Base-by-base conservation (phyloP, 2,329 filamentous ascomycete genomes). In the Fusarium sp. region DNA sequence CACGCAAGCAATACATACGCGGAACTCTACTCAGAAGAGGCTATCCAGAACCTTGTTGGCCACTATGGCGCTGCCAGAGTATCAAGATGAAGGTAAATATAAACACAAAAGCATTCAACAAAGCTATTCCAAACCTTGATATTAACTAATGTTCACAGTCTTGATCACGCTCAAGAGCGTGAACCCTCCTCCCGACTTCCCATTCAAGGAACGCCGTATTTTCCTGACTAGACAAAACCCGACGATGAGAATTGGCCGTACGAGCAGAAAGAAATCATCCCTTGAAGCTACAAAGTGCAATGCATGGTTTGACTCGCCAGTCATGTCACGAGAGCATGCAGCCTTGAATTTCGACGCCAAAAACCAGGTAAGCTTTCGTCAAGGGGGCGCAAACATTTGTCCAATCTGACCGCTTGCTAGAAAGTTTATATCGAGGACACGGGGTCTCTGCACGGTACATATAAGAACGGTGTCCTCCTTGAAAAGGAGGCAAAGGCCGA, bases 321-420 rank as follows among this genome's bases (percentile, higher is more conserved):
- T 93, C 37, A 91, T 94, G 83, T 93, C 91, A 25, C 84, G 91
- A 46, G 77, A 87, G 13, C 91, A 94, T 79, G 92, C 91, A 18
- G 79, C 86, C 45, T 74, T 91, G 7, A 70, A 75, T 18, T 81
- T 85, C 7, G 79, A 86, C 51, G 72, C 82, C 12, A 76, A 82
- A 4, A 73, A 77, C 9, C 81, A 84, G 77, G 87, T 87, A 78
- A 61, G 79, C 48, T 57, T 66, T 41, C 56, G 25, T 27, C 45
- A 20, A 25, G 48, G 40, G 3, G 47, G 45, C 37, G 46, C 41
- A 37, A n/a, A 52, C 29, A n/a, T 18, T n/a, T 34, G 24, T 14
- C 42, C 48, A 47, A 45, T 34, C 69, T 77, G 64, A 78, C 75
- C 47, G 55, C 44, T 30, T 44, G 18, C 45, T 44, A 88, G 86